Percentiles rank a stretch among this genome's conserved stretches.
phyloP scores from a whole-genome alignment of 164 flowering plant species.

The Cinnamomum chago region DNA sequence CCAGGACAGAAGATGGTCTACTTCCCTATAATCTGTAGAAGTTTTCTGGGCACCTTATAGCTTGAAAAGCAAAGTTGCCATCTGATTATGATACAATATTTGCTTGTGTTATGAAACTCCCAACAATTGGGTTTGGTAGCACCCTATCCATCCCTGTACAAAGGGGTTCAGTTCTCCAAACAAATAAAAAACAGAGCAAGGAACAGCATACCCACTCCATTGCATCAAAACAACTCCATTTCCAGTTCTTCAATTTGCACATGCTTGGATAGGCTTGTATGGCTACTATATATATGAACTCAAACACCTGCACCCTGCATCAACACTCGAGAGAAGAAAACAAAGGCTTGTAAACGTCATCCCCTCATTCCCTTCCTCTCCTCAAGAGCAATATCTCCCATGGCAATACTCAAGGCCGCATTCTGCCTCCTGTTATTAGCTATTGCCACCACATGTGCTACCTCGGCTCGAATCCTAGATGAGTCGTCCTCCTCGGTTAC shows the following conservation, averaged over 20 bases:
- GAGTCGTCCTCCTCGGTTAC: conserved; percentile 17
- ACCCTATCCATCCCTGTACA: neutral
- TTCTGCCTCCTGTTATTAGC: conserved; percentile 23
- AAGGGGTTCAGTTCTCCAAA: neutral
- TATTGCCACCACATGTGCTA: conserved; percentile 27
- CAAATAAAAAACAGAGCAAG: neutral
- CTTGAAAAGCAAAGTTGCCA: neutral
- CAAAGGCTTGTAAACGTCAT: conserved; percentile 29
- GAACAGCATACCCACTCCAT: conserved; percentile 33
- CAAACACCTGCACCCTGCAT: conserved; percentile 8
- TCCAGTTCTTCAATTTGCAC: neutral
- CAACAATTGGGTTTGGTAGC: neutral
- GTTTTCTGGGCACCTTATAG: neutral
- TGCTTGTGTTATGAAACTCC: neutral
- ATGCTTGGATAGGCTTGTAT: neutral
- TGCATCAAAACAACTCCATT: conserved; percentile 33
- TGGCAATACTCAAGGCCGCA: neutral
- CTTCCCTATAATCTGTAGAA: neutral
- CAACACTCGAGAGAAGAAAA: conserved; percentile 8
- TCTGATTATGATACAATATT: neutral
- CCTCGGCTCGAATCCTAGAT: conserved; percentile 48
- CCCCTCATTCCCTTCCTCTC: conserved; percentile 29
- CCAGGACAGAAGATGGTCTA: no score
- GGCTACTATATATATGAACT: conserved; percentile 16
- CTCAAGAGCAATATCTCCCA: conserved; percentile 40